Percentiles rank a stretch among this genome's conserved stretches.
Evolutionary conservation across 192 early-diverging fungal species (phyloP).

Genomic region (Umbelopsis ramanniana): DNA sequence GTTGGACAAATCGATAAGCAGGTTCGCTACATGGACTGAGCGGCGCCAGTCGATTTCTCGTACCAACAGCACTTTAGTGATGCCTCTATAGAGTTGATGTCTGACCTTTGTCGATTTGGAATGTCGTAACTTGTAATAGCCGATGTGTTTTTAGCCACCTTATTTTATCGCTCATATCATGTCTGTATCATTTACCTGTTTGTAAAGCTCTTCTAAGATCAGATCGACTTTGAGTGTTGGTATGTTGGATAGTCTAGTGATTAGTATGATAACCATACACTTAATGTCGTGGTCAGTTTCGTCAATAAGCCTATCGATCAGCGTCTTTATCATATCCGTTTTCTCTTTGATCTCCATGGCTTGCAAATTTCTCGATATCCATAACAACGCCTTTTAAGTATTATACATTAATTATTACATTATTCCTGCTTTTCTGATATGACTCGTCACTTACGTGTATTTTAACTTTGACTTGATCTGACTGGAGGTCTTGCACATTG

Average conservation of each 20-base stretch:
- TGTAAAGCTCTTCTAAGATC: constrained; percentile 11
- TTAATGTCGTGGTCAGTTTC: constrained; percentile 25
- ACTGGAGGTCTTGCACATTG: neutral
- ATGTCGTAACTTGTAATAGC: neutral
- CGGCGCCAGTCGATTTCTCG: neutral
- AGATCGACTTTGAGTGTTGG: neutral
- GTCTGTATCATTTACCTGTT: constrained; percentile 5
- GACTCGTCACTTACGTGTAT: neutral
- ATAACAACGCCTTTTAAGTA: constrained; percentile 19
- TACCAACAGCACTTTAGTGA: constrained; percentile 24
- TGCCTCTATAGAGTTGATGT: constrained; percentile 30
- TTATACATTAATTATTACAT: neutral
- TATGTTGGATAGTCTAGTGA: constrained; percentile 9
- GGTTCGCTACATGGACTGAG: neutral
- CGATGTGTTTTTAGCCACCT: neutral
- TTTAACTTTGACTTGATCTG: neutral
- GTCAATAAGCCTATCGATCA: neutral
- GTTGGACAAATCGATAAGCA: constrained; percentile 32
- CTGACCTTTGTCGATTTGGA: constrained; percentile 33
- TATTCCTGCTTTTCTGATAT: neutral
- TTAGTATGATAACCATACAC: constrained; percentile 25
- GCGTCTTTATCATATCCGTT: constrained; percentile 3
- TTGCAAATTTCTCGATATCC: constrained; percentile 8
- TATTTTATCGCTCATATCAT: neutral
- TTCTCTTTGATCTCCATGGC: constrained; percentile 22